Percentiles rank a stretch among this genome's conserved stretches.
phyloP scores from a whole-genome alignment of 2,329 filamentous ascomycete species.

The Talaromyces sp. region DNA sequence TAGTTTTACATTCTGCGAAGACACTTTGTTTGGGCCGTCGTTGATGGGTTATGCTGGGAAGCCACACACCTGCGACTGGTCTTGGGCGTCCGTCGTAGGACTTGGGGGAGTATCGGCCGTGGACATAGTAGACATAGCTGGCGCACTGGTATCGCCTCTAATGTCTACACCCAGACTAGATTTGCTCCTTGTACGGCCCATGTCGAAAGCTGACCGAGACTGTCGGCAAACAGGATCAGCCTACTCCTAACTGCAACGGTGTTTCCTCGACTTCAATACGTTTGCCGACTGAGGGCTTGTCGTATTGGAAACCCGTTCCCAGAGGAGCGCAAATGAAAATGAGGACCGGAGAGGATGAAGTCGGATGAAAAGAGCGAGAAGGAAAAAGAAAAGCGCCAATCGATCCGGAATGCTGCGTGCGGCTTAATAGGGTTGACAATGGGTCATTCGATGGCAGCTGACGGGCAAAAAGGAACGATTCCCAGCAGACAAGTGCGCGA shows the following conservation, averaged over 20 bases:
- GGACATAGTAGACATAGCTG: conserved; percentile 42
- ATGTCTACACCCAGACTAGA: conserved; percentile 43
- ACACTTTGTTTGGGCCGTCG: conserved; percentile 3
- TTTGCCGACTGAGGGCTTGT: neutral
- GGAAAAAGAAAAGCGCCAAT: neutral
- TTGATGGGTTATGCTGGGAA: neutral
- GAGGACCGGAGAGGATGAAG: neutral
- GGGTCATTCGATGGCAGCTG: neutral
- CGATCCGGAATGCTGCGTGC: neutral
- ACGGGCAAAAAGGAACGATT: neutral
- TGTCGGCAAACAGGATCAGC: neutral
- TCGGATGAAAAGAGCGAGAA: neutral
- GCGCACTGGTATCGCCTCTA: conserved; percentile 41
- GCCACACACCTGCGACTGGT: conserved; percentile 25
- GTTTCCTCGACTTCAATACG: neutral
- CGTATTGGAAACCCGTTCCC: neutral
- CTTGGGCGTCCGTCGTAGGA: conserved; percentile 23
- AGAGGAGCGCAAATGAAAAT: neutral
- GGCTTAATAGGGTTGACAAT: neutral
- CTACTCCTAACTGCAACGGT: neutral
- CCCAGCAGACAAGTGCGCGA: neutral
- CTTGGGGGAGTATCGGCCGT: conserved; percentile 17
- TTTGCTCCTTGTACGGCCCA: conserved; percentile 37
- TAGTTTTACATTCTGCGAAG: neutral
- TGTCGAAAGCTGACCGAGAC: conserved; percentile 11